Evolutionary conservation across 441 rosid genomes (phyloP).

Genomic region (Capsella rubella): DNA sequence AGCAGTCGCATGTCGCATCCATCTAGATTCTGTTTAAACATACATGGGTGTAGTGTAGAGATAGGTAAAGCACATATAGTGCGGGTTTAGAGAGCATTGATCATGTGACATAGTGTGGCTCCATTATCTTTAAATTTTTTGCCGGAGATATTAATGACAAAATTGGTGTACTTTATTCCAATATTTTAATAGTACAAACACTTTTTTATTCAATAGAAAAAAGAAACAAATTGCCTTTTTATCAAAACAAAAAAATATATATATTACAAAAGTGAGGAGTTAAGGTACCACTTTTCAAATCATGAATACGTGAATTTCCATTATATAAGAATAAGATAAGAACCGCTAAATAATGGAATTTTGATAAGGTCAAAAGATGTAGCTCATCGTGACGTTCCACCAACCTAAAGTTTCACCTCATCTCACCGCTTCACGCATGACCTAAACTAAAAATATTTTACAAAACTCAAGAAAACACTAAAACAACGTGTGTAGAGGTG

Average conservation of each 20-base stretch:
- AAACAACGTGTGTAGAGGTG: slow-evolving; percentile 6
- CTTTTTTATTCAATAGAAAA: neutral
- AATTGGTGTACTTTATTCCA: slow-evolving; percentile 7
- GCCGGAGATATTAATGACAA: slow-evolving; percentile 35
- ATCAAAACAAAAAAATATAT: neutral
- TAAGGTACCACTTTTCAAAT: neutral
- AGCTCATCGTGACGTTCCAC: slow-evolving; percentile 37
- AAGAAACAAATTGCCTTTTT: neutral
- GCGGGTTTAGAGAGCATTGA: slow-evolving; percentile 8
- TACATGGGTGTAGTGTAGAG: neutral
- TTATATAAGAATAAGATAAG: slow-evolving; percentile 3
- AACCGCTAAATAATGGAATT: slow-evolving; percentile 14
- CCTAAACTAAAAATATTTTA: neutral
- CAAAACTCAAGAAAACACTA: neutral
- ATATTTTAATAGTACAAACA: neutral
- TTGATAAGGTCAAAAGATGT: slow-evolving; percentile 36
- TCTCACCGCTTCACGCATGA: slow-evolving; percentile 29
- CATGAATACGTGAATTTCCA: neutral
- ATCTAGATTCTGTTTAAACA: neutral
- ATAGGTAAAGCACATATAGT: neutral
- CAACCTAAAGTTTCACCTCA: slow-evolving; percentile 30
- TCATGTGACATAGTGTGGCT: slow-evolving; percentile 40
- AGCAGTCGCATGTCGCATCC: neutral
- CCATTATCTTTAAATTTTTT: slow-evolving; percentile 29
- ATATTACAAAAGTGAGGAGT: no score